Evolutionary conservation across 345 rosid genomes (phyloP).

Genomic region (Populus tremula): DNA sequence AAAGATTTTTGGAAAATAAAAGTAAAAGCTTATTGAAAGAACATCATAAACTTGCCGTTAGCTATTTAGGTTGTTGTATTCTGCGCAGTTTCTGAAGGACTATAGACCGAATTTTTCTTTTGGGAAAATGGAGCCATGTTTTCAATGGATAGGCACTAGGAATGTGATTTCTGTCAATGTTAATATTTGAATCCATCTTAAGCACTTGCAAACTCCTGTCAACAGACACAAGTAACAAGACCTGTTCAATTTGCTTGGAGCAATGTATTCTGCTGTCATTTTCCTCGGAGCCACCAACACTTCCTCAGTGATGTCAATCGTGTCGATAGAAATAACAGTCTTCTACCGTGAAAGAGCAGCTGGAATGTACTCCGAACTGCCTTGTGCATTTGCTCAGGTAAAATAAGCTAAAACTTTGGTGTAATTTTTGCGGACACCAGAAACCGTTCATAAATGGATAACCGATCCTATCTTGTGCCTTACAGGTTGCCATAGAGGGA

Average conservation of each 20-base stretch:
- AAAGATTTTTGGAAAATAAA: not conserved
- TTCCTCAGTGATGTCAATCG: conserved; percentile 14
- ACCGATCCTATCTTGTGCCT: not conserved
- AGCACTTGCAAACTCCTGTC: not conserved
- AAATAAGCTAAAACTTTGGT: not conserved
- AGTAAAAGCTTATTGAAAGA: not conserved
- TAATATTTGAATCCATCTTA: not conserved
- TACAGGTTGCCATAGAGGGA: conserved; percentile 35
- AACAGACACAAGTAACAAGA: conserved; percentile 16
- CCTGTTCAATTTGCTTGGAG: conserved; percentile 18
- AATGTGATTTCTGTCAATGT: not conserved
- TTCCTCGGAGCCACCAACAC: conserved; percentile 23
- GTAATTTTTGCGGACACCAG: not conserved
- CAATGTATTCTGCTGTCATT: conserved; percentile 20
- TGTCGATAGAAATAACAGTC: conserved; percentile 20
- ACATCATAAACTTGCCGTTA: no score
- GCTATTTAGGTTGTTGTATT: not conserved
- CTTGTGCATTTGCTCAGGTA: conserved; percentile 27
- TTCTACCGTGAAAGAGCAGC: conserved; percentile 30
- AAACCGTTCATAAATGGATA: not conserved
- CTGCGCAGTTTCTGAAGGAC: no score
- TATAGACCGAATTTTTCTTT: no score
- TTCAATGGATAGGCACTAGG: not conserved
- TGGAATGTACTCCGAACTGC: conserved; percentile 25
- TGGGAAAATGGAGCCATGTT: not conserved